Conservation (phyloP, 192 early-diverging fungal genomes). For the Entomortierella chlamydospora region DNA sequence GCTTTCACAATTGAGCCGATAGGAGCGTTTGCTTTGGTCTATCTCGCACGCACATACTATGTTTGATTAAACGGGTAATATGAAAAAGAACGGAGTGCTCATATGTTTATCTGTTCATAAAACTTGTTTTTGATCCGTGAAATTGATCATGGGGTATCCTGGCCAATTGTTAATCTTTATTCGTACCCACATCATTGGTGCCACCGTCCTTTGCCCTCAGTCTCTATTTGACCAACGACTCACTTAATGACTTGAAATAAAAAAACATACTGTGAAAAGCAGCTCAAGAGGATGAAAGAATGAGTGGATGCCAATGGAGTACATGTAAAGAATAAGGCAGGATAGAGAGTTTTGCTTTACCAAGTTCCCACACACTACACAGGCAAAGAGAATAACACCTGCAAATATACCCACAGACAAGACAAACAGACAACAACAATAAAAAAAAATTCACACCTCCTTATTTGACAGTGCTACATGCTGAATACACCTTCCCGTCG, state of each 20-base stretch:
- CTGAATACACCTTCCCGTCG: too few relatives aligned
- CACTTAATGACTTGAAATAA: too few relatives aligned
- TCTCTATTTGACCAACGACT: too few relatives aligned
- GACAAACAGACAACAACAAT: background rate
- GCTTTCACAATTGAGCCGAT: background rate
- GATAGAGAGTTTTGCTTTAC: background rate
- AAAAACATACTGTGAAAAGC: too few relatives aligned
- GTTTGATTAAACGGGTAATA: too few relatives aligned
- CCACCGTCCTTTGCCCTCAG: too few relatives aligned
- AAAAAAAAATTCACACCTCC: slow-evolving; percentile 4
- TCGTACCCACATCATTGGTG: background rate
- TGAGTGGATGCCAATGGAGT: too few relatives aligned
- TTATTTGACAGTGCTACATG: too few relatives aligned
- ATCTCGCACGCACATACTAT: background rate
- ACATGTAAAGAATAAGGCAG: background rate
- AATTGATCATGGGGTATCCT: background rate
- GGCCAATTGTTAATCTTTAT: background rate
- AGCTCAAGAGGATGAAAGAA: too few relatives aligned
- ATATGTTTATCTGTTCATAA: background rate
- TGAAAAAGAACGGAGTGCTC: too few relatives aligned
- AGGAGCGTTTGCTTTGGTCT: background rate
- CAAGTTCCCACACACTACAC: background rate
- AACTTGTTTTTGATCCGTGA: background rate
- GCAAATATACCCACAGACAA: slow-evolving; percentile 5
- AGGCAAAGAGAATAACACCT: background rate